Evolutionary conservation across 169 alveolate genomes (phyloP).

Genomic region (Eimeria necatrix): DNA sequence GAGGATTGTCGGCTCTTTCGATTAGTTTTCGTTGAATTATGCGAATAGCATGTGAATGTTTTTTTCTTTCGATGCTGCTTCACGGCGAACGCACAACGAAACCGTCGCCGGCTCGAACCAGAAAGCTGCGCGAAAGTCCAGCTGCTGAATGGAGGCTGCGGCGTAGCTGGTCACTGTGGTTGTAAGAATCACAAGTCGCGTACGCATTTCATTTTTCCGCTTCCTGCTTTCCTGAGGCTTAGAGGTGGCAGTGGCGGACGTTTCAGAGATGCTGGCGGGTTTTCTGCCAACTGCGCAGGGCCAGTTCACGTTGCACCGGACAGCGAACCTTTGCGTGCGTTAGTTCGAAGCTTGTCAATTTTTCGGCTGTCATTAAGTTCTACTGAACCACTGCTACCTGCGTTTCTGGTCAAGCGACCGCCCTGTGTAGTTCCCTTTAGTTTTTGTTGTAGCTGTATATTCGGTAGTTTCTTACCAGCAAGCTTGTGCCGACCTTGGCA

Average conservation of each 20-base stretch:
- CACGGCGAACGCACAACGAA: slow-evolving; percentile 5
- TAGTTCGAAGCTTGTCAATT: neutral
- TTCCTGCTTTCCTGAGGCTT: slow-evolving; percentile 3
- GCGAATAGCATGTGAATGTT: too few species aligned
- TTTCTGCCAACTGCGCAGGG: slow-evolving; percentile 8
- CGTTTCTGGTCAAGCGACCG: neutral
- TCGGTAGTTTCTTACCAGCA: slow-evolving; percentile 15
- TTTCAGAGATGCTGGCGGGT: neutral
- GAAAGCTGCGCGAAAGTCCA: neutral
- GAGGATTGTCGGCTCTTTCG: too few species aligned
- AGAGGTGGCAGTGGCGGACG: neutral
- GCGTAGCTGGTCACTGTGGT: slow-evolving; percentile 7
- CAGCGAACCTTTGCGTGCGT: slow-evolving; percentile 35
- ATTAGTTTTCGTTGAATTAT: too few species aligned
- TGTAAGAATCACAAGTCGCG: neutral
- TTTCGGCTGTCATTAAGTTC: neutral
- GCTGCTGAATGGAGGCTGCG: neutral
- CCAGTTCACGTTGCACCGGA: slow-evolving; percentile 41
- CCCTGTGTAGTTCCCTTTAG: neutral
- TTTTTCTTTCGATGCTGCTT: neutral
- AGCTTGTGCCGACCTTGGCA: slow-evolving; percentile 61
- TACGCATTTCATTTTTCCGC: neutral
- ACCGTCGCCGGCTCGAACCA: slow-evolving; percentile 22
- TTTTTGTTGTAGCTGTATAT: neutral
- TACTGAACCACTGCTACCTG: neutral